Percentiles rank a stretch among this genome's conserved stretches.
Conservation (phyloP, 768 basidiomycete species). For the Mrakia blollopis region DNA sequence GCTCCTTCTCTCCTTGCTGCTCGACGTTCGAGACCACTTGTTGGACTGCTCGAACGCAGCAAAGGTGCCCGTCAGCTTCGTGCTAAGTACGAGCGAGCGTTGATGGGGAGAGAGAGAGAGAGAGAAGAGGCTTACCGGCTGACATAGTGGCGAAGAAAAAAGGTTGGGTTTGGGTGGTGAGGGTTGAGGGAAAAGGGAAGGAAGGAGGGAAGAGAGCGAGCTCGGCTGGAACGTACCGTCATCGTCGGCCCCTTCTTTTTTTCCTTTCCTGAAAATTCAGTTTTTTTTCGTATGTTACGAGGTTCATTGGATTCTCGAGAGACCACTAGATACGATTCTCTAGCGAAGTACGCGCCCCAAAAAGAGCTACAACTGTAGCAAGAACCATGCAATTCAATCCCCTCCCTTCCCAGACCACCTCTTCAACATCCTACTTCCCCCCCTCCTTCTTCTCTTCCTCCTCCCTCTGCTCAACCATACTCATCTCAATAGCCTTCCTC, state of each 20-base stretch:
- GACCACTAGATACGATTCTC: too few relatives aligned
- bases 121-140: background rate
- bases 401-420: too few relatives aligned
- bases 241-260: background rate
- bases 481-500: slow-evolving; percentile 85
- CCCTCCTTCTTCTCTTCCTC: slow-evolving; percentile 35
- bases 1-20: slow-evolving; percentile 36
- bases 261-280: background rate
- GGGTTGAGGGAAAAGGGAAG: too few relatives aligned
- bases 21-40: slow-evolving; percentile 28
- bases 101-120: background rate
- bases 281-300: background rate
- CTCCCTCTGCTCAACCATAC: slow-evolving; percentile 52
- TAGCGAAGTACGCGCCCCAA: too few relatives aligned
- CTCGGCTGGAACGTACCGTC: background rate
- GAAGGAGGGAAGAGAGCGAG: background rate
- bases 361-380: too few relatives aligned
- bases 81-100: background rate
- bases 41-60: background rate
- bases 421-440: background rate
- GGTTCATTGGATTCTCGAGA: too few relatives aligned
- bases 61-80: too few relatives aligned
- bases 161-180: too few relatives aligned
- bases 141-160: background rate
- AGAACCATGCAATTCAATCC: too few relatives aligned